These are phyloP conservation scores for Silybum marianum DNA, from an alignment of 129 eudicot species.

Conservation along the genomic window DNA sequence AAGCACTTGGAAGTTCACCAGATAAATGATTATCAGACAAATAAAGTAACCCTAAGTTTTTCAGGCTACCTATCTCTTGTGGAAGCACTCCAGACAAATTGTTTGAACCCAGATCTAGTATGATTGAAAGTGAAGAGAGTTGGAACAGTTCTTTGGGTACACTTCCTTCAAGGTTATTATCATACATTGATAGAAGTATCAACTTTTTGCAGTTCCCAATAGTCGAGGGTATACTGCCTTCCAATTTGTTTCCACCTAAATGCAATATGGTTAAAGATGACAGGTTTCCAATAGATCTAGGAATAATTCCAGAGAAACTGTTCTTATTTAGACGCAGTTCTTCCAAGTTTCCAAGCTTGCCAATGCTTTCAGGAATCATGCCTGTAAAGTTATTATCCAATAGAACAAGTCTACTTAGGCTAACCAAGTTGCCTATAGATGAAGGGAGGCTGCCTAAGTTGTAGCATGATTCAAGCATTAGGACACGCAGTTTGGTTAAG, in stretches of 20 bases:
- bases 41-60: constrained; percentile 1
- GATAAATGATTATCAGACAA: constrained; percentile 22
- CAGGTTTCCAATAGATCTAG: constrained; percentile 27
- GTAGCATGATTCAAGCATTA: constrained; percentile 20
- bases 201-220: constrained; percentile 23
- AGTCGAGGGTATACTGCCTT: constrained; percentile 26
- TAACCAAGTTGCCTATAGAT: constrained; percentile 25
- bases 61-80: constrained; percentile 17
- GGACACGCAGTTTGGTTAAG: constrained; percentile 9
- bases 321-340: neutral
- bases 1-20: constrained; percentile 22
- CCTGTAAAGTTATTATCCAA: constrained; percentile 25
- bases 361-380: constrained; percentile 29
- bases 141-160: constrained; percentile 24
- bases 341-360: constrained; percentile 20
- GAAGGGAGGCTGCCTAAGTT: constrained; percentile 47
- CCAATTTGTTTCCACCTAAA: constrained; percentile 4
- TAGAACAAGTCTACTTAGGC: constrained; percentile 11
- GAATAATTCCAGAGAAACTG: constrained; percentile 21
- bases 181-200: neutral
- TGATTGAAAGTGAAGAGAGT: constrained; percentile 21
- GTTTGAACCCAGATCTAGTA: constrained; percentile 24
- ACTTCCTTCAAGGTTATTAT: constrained; percentile 20
- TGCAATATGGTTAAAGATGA: neutral
- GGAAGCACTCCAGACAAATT: constrained; percentile 24